Evolutionary conservation across 768 basidiomycete genomes (phyloP).

Genomic region (Leccinum fibrillosum): DNA sequence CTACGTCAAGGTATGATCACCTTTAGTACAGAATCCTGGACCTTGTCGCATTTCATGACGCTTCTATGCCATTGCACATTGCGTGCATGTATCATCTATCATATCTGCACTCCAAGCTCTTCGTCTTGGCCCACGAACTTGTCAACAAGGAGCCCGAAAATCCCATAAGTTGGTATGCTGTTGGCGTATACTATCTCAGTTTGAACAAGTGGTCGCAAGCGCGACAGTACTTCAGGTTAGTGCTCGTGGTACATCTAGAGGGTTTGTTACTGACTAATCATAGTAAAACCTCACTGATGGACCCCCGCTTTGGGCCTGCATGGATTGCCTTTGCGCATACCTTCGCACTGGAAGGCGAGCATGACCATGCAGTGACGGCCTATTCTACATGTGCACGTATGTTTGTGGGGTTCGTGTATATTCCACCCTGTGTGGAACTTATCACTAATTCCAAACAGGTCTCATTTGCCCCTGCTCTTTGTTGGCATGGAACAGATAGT

Average conservation of each 20-base stretch:
- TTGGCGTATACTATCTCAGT: conserved; percentile 94
- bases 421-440: background rate
- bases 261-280: conserved; percentile 5
- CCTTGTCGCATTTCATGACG: conserved; percentile 79
- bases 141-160: conserved; percentile 93
- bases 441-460: conserved; percentile 49
- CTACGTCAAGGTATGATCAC: background rate
- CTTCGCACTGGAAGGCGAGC: conserved; percentile 95
- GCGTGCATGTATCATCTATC: conserved; percentile 98
- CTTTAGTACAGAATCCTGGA: conserved; percentile 65
- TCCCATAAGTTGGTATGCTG: conserved; percentile 96
- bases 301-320: conserved; percentile 92
- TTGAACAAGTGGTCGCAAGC: conserved; percentile 87
- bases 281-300: conserved; percentile 96
- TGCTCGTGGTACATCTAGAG: background rate
- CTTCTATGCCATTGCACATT: conserved; percentile 90
- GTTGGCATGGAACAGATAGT: conserved; percentile 98
- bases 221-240: conserved; percentile 90
- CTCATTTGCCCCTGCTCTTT: conserved; percentile 91
- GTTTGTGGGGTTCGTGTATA: conserved; percentile 78
- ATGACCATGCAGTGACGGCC: conserved; percentile 97
- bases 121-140: conserved; percentile 94
- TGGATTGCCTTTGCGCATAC: conserved; percentile 99
- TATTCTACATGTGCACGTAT: conserved; percentile 96
- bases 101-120: conserved; percentile 88